Evolutionary conservation across 2,329 filamentous ascomycete species (phyloP).

Genomic region (Botryotinia globosa): DNA sequence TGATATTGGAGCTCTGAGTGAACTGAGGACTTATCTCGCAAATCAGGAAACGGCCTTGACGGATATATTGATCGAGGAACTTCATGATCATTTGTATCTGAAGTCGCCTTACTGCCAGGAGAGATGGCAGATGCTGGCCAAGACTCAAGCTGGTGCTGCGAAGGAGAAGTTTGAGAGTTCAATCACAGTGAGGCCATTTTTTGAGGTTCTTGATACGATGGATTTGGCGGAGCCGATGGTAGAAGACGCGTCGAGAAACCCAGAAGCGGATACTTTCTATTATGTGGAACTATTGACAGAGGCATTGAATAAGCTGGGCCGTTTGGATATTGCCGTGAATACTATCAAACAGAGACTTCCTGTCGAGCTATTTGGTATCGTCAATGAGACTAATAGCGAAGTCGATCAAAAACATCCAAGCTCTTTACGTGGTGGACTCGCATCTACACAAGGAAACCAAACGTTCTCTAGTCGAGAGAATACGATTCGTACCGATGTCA

Average conservation of each 20-base stretch:
- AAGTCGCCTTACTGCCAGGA: slow-evolving; percentile 98
- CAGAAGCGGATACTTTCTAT: slow-evolving; percentile 91
- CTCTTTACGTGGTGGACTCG: slow-evolving; percentile 56
- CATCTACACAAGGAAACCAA: slow-evolving; percentile 54
- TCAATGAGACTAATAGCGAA: slow-evolving; percentile 92
- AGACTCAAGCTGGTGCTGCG: slow-evolving; percentile 54
- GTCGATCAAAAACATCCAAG: slow-evolving; percentile 91
- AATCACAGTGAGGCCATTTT: slow-evolving; percentile 51
- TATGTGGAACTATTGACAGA: slow-evolving; percentile 88
- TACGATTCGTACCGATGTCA: slow-evolving; percentile 75
- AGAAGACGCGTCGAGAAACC: slow-evolving; percentile 90
- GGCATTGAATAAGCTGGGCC: slow-evolving; percentile 82
- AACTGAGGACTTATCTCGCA: slow-evolving; percentile 80
- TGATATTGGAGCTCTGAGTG: slow-evolving; percentile 81
- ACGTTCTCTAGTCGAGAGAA: slow-evolving; percentile 68
- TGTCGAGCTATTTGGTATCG: slow-evolving; percentile 88
- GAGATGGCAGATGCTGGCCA: slow-evolving; percentile 82
- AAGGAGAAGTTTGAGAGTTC: slow-evolving; percentile 46
- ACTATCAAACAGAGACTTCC: slow-evolving; percentile 89
- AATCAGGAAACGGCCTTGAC: slow-evolving; percentile 91
- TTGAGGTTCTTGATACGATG: slow-evolving; percentile 57
- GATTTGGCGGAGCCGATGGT: slow-evolving; percentile 61
- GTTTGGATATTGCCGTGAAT: slow-evolving; percentile 81
- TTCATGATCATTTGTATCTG: slow-evolving; percentile 95
- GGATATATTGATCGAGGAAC: slow-evolving; percentile 93